Evolutionary conservation across 148 eudicot species (phyloP).

Genomic region (Camellia sinensis): DNA sequence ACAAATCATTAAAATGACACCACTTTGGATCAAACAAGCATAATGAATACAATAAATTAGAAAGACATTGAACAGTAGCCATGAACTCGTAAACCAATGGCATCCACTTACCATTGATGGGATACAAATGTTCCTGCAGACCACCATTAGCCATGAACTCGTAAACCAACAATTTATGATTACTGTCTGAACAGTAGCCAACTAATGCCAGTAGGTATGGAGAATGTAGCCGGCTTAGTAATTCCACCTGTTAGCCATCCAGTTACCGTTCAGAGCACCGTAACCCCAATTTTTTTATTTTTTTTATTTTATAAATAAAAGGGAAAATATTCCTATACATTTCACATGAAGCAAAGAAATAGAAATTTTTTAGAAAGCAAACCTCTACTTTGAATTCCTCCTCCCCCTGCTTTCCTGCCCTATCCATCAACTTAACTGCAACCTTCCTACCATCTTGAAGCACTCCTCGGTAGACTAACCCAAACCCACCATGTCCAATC

Average conservation of each 20-base stretch:
- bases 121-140: slow-evolving; percentile 86
- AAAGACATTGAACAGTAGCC: not conserved
- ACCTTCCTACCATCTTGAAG: slow-evolving; percentile 82
- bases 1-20: not conserved
- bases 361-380: slow-evolving; percentile 10
- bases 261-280: slow-evolving; percentile 11
- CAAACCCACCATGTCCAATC: slow-evolving; percentile 93
- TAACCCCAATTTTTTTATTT: too few relatives aligned
- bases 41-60: not conserved
- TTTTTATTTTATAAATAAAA: not conserved
- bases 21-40: not conserved
- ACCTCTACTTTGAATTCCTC: slow-evolving; percentile 97
- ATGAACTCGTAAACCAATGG: too few relatives aligned
- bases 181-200: slow-evolving; percentile 84
- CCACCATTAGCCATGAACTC: slow-evolving; percentile 98
- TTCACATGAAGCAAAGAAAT: not conserved
- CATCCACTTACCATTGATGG: slow-evolving; percentile 51
- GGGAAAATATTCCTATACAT: slow-evolving; percentile 6
- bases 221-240: slow-evolving; percentile 73
- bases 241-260: slow-evolving; percentile 61
- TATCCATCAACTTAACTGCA: slow-evolving; percentile 91
- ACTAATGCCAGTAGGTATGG: slow-evolving; percentile 77
- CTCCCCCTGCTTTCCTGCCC: slow-evolving; percentile 88
- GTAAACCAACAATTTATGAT: slow-evolving; percentile 73
- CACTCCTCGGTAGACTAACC: slow-evolving; percentile 80